Conservation (phyloP, 2,329 filamentous ascomycete genomes). For the Mycosphaerelloides madeirae region DNA sequence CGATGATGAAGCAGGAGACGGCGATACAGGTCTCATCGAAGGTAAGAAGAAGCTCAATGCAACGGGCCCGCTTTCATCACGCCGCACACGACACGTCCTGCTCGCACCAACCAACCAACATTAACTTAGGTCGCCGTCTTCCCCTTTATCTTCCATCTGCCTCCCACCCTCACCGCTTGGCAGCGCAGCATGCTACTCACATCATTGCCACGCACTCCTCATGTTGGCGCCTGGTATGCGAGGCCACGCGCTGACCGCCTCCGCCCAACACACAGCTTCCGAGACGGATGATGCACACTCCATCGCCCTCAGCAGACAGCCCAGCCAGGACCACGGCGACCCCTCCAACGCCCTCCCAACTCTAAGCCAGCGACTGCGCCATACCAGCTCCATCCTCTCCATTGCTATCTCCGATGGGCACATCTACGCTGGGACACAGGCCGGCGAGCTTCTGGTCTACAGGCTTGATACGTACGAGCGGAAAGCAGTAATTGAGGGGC, state of each 20-base stretch:
- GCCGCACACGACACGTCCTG: too few relatives aligned
- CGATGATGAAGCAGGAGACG: too few relatives aligned
- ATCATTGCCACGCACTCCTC: too few relatives aligned
- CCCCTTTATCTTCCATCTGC: background rate
- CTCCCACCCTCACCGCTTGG: background rate
- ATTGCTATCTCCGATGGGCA: slow-evolving; percentile 74
- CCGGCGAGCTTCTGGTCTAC: slow-evolving; percentile 89
- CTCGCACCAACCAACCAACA: too few relatives aligned
- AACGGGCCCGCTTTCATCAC: too few relatives aligned
- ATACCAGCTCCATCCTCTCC: slow-evolving; percentile 74
- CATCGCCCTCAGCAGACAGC: slow-evolving; percentile 16
- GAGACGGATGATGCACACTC: slow-evolving; percentile 16
- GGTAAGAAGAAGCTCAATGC: too few relatives aligned
- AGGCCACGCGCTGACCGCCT: slow-evolving; percentile 16
- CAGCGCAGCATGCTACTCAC: slow-evolving; percentile 1
- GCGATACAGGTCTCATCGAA: too few relatives aligned
- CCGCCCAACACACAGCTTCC: slow-evolving; percentile 13
- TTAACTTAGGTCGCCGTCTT: background rate
- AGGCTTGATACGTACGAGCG: slow-evolving; percentile 82
- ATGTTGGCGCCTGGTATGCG: slow-evolving; percentile 14
- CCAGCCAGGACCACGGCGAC: slow-evolving; percentile 23
- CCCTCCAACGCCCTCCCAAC: slow-evolving; percentile 46
- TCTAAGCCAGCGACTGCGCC: slow-evolving; percentile 68
- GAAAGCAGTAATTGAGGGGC: slow-evolving; percentile 73
- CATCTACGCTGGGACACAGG: slow-evolving; percentile 89